Percentiles rank a stretch among this genome's conserved stretches.
These are phyloP conservation scores for Pyrenophora tritici-repentis DNA, from an alignment of 2,329 filamentous ascomycete species.

Conservation along the genomic window DNA sequence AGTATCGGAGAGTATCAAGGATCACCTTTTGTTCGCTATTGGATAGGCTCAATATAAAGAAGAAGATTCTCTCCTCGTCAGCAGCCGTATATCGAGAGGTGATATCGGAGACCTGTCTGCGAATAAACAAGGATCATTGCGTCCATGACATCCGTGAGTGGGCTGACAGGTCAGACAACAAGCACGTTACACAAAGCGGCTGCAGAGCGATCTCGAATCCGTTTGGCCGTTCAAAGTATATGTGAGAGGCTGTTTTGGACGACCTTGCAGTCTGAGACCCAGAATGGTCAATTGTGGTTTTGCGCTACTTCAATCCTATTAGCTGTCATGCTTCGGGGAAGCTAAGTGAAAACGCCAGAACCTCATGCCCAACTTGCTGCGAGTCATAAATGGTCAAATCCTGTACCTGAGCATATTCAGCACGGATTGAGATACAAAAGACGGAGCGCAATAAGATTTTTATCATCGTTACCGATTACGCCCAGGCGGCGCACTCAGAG, in stretches of 20 bases:
- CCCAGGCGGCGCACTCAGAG: conserved; percentile 61
- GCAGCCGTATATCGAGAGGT: conserved; percentile 64
- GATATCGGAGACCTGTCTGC: conserved; percentile 40
- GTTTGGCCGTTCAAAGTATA: conserved; percentile 67
- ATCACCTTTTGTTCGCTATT: conserved; percentile 61
- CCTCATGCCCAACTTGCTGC: conserved; percentile 64
- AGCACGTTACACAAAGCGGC: conserved; percentile 6
- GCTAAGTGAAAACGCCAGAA: conserved; percentile 65
- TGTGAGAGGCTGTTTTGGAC: conserved; percentile 66
- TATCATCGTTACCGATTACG: conserved; percentile 67
- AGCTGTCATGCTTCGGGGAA: conserved; percentile 65
- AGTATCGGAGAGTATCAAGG: conserved; percentile 63
- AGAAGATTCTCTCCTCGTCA: conserved; percentile 67
- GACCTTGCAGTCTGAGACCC: conserved; percentile 63
- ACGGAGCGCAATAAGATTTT: conserved; percentile 68
- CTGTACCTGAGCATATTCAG: conserved; percentile 43
- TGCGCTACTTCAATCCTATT: conserved; percentile 67
- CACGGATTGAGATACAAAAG: conserved; percentile 64
- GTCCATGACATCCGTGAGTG: conserved; percentile 43
- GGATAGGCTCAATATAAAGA: conserved; percentile 62
- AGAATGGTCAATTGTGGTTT: conserved; percentile 63
- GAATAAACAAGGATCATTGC: conserved; percentile 59
- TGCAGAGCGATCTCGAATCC: conserved; percentile 58
- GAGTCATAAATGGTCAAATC: conserved; percentile 60
- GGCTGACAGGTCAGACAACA: not conserved